Percentiles rank a stretch among this genome's conserved stretches.
phyloP scores from a whole-genome alignment of 306 rosid genomes.

The Medicago arabica region DNA sequence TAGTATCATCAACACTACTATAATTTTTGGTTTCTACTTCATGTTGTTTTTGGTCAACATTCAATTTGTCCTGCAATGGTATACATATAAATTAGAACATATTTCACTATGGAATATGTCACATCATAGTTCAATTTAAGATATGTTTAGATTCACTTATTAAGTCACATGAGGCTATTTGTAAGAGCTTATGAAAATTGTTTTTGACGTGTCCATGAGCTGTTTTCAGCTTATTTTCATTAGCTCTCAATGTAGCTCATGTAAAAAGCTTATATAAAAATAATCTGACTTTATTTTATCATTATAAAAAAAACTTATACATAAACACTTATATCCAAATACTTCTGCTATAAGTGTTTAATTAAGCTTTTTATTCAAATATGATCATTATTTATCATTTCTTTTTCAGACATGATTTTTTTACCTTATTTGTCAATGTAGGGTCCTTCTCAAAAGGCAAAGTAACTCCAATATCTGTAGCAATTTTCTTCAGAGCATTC shows the following conservation, averaged over 20 bases:
- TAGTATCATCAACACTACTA: too few relatives aligned
- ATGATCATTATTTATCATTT: too few relatives aligned
- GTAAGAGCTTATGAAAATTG: not conserved
- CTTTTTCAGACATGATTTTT: conserved; percentile 10
- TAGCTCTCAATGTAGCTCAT: not conserved
- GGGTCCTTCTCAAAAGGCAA: conserved; percentile 52
- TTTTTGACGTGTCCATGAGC: not conserved
- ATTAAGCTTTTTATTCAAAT: not conserved
- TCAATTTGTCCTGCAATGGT: conserved; percentile 47
- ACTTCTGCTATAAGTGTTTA: not conserved
- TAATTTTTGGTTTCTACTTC: conserved; percentile 30
- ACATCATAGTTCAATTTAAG: not conserved
- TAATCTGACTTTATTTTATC: too few relatives aligned
- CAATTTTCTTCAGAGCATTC: conserved; percentile 54
- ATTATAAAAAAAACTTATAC: not conserved
- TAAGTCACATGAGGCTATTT: not conserved
- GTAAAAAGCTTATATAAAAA: not conserved
- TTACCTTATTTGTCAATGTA: conserved; percentile 43
- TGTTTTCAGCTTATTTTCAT: not conserved
- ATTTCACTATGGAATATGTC: conserved; percentile 5
- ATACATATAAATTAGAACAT: not conserved
- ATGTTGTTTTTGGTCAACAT: conserved; percentile 38
- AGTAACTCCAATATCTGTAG: conserved; percentile 56
- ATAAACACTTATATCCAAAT: not conserved
- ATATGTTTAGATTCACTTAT: not conserved